Conservation (phyloP, 2,329 filamentous ascomycete species). For the Verticillium dahliae region DNA sequence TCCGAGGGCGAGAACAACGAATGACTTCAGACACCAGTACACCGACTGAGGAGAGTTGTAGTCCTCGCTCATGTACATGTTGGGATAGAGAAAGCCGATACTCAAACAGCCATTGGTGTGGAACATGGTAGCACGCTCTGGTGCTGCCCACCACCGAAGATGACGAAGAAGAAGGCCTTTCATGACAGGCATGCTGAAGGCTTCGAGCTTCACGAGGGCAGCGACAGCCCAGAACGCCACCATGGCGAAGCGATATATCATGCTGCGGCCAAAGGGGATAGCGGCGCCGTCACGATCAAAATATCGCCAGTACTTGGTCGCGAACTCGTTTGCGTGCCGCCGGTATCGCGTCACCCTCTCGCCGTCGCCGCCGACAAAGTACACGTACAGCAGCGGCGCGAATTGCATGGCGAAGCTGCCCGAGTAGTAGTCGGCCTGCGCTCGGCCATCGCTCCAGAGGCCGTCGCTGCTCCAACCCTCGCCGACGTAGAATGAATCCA, state of each 20-base stretch:
- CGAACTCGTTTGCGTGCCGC: slow-evolving; percentile 27
- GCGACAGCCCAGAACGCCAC: slow-evolving; percentile 34
- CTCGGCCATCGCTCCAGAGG: slow-evolving; percentile 22
- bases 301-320: slow-evolving; percentile 31
- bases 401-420: slow-evolving; percentile 40
- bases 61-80: slow-evolving; percentile 42
- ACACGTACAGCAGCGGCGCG: slow-evolving; percentile 34
- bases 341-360: slow-evolving; percentile 24
- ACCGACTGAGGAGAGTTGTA: slow-evolving; percentile 44
- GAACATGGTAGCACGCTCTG: slow-evolving; percentile 60
- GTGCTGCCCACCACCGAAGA: slow-evolving; percentile 71
- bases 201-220: slow-evolving; percentile 25
- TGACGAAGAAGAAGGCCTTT: slow-evolving; percentile 70
- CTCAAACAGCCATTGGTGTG: slow-evolving; percentile 64
- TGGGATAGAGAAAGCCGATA: slow-evolving; percentile 13
- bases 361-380: slow-evolving; percentile 29
- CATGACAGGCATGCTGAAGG: slow-evolving; percentile 69
- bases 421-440: slow-evolving; percentile 38
- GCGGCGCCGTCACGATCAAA: slow-evolving; percentile 32
- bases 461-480: slow-evolving; percentile 37
- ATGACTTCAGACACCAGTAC: slow-evolving; percentile 40
- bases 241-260: slow-evolving; percentile 38
- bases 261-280: slow-evolving; percentile 36
- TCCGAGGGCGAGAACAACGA: slow-evolving; percentile 27
- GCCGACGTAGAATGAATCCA: slow-evolving; percentile 30